phyloP scores from a whole-genome alignment of 192 early-diverging fungal species.

The Coemansia sp. region DNA sequence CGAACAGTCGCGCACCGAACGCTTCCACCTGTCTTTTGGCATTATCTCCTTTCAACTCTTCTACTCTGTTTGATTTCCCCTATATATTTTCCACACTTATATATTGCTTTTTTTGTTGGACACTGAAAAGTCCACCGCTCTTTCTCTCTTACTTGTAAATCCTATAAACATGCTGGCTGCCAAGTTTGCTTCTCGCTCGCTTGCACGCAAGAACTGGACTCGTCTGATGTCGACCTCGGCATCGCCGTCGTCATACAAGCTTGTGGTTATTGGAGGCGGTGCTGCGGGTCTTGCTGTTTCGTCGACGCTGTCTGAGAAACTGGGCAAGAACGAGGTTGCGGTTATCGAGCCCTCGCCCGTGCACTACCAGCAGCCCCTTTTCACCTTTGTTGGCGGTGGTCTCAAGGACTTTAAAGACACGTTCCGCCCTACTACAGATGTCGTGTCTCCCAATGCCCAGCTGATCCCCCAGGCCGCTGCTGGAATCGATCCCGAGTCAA shows the following conservation, averaged over 20 bases:
- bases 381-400: constrained; percentile 88
- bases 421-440: constrained; percentile 63
- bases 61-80: neutral
- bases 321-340: constrained; percentile 70
- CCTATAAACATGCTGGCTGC: constrained; percentile 26
- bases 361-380: constrained; percentile 88
- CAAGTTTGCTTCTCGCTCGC: constrained; percentile 22
- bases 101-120: neutral
- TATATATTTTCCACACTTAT: neutral
- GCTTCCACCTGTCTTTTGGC: neutral
- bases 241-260: constrained; percentile 47
- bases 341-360: constrained; percentile 70
- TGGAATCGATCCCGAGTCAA: constrained; percentile 67
- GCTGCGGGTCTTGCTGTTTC: constrained; percentile 63
- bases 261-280: constrained; percentile 58
- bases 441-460: constrained; percentile 72
- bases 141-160: neutral
- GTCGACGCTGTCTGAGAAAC: constrained; percentile 63
- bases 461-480: constrained; percentile 77
- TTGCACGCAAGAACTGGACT: constrained; percentile 19
- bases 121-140: neutral
- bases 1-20: neutral
- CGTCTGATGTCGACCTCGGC: constrained; percentile 40
- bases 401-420: constrained; percentile 77
- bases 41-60: neutral